Percentiles rank a stretch among this genome's conserved stretches.
Evolutionary conservation across 352 stramenopile species (phyloP).

Genomic region (Pythium brachiatum): DNA sequence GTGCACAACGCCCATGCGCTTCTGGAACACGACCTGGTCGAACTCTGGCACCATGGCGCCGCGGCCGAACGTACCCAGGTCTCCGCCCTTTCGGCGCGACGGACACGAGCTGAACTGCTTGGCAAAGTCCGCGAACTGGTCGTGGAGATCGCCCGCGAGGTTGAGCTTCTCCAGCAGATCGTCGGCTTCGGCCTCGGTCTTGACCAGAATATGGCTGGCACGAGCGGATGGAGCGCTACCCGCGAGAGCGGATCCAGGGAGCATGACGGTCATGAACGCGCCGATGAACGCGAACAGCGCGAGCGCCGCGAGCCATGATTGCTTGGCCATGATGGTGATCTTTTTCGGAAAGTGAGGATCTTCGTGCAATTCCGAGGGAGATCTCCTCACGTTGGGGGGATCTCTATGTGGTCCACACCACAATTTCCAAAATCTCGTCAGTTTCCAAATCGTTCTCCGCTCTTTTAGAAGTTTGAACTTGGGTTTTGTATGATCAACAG

Average conservation of each 20-base stretch:
- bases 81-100: constrained; percentile 54
- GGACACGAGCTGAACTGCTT: constrained; percentile 72
- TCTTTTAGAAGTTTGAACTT: constrained; percentile 6
- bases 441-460: constrained; percentile 4
- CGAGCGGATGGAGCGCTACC: constrained; percentile 39
- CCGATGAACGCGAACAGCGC: constrained; percentile 26
- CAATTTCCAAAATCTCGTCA: constrained; percentile 1
- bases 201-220: constrained; percentile 76
- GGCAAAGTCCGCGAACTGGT: constrained; percentile 51
- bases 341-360: background rate
- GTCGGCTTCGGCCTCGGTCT: constrained; percentile 56
- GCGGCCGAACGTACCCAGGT: constrained; percentile 63
- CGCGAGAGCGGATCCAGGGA: constrained; percentile 15
- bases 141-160: constrained; percentile 41
- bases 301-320: constrained; percentile 28
- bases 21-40: constrained; percentile 76
- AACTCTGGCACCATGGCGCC: constrained; percentile 78
- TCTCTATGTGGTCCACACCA: background rate
- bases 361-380: background rate
- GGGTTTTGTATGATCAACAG: constrained; percentile 15
- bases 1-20: constrained; percentile 57
- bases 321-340: constrained; percentile 19
- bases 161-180: constrained; percentile 47
- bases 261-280: constrained; percentile 35
- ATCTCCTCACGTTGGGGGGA: background rate